phyloP scores from a whole-genome alignment of 371 early-diverging fungal species.

The Mortierella sp. region DNA sequence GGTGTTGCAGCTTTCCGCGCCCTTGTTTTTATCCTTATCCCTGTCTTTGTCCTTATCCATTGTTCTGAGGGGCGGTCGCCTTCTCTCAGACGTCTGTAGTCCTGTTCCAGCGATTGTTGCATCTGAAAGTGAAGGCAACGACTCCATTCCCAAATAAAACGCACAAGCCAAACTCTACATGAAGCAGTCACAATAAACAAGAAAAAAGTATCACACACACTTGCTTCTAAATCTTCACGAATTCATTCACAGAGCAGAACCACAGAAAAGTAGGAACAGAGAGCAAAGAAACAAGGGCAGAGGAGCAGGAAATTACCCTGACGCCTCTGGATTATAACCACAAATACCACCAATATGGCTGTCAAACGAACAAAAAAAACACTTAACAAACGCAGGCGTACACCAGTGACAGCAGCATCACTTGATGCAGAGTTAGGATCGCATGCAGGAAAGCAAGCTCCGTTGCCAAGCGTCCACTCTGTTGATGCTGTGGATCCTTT shows the following conservation, averaged over 20 bases:
- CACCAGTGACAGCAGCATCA: constrained; percentile 28
- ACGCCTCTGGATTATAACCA: background rate
- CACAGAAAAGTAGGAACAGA: constrained; percentile 10
- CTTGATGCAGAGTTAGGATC: background rate
- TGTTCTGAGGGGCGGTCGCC: constrained; percentile 4
- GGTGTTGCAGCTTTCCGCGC: background rate
- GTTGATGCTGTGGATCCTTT: constrained; percentile 14
- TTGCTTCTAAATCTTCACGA: background rate
- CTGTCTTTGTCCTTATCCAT: constrained; percentile 7
- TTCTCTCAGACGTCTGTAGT: background rate
- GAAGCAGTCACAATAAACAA: constrained; percentile 1
- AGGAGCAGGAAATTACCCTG: background rate
- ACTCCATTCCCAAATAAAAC: background rate
- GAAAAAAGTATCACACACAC: background rate
- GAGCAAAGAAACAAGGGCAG: background rate
- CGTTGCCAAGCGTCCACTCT: background rate
- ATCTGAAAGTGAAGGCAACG: background rate
- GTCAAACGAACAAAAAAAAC: constrained; percentile 28
- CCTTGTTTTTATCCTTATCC: background rate
- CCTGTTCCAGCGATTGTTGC: constrained; percentile 1
- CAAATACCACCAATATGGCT: constrained; percentile 10
- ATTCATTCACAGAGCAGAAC: too few relatives aligned
- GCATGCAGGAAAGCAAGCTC: background rate
- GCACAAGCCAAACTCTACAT: background rate
- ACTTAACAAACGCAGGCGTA: constrained; percentile 17